Percentiles rank a stretch among this genome's conserved stretches.
Evolutionary conservation across 805 yeast species (phyloP).

Genomic region (Teunomyces tritomae): DNA sequence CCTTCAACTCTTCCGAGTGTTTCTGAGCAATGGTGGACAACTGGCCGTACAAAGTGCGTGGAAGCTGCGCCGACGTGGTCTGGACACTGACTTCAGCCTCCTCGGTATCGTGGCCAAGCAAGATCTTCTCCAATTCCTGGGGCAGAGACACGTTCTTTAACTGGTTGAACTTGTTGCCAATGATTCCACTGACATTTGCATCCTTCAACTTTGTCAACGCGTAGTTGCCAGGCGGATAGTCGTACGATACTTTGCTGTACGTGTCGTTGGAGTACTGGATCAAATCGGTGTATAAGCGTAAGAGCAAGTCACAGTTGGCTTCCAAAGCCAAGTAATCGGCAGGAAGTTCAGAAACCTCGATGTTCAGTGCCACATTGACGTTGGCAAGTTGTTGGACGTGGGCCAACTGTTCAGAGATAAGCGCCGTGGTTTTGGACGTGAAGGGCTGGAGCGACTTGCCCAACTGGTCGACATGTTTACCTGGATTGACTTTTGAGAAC

Average conservation of each 20-base stretch:
- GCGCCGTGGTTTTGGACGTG: constrained; percentile 56
- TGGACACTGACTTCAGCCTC: constrained; percentile 22
- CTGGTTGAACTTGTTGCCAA: constrained; percentile 55
- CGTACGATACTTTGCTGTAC: constrained; percentile 72
- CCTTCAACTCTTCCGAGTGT: constrained; percentile 48
- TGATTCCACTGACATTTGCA: constrained; percentile 58
- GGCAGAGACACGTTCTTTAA: constrained; percentile 64
- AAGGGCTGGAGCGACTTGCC: constrained; percentile 50
- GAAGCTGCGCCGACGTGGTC: constrained; percentile 40
- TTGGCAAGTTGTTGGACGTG: constrained; percentile 39
- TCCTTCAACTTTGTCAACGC: constrained; percentile 56
- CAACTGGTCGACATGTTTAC: constrained; percentile 45
- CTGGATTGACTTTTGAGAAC: constrained; percentile 34
- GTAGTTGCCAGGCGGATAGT: constrained; percentile 67
- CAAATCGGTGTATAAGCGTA: constrained; percentile 54
- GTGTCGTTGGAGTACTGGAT: constrained; percentile 47
- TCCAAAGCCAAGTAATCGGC: constrained; percentile 69
- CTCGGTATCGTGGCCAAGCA: constrained; percentile 29
- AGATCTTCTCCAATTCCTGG: constrained; percentile 61
- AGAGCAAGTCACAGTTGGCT: constrained; percentile 61
- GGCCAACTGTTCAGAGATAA: constrained; percentile 62
- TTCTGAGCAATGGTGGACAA: constrained; percentile 54
- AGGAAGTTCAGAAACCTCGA: constrained; percentile 72
- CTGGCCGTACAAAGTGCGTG: constrained; percentile 75
- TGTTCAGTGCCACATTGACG: constrained; percentile 29